Base-by-base conservation (phyloP, 345 rosid genomes). In the Combretum micranthum region DNA sequence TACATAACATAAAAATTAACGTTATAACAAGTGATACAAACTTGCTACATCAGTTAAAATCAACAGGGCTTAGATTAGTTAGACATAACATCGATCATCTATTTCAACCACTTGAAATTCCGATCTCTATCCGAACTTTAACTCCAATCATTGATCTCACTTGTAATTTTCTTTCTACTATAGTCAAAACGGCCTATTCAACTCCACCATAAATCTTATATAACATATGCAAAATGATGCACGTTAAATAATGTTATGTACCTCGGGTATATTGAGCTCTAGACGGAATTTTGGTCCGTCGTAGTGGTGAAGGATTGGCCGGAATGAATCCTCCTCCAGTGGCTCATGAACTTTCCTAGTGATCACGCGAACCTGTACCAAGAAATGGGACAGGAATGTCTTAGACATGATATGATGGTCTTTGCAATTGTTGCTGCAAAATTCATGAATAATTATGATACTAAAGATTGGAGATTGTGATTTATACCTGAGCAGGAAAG, bases 201-300 rank as follows among this genome's bases (percentile, higher is more conserved):
- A 32, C 39, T 32, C 39, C 39, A 4, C 39, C 39, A 4, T 7
- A 7, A 7, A 32, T 32, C 39, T 32, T 32, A 32, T 4, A 7
- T 32, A 11, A 32, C 10, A 32, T 7, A 25, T 25, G 26, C 5
- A 25, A 25, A 25, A 25, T 25, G 26, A 25, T 25, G 2, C 5
- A 5, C 26, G 5, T 25, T 25, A 25, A 25, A 25, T 25, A 25
- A 25, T 5, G 26, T 25, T 25, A 25, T 20, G 12, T 59, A 65
- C 69, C 70, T 66, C 70, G 11, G 70, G 70, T 17, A 66, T 48
- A 25, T 43, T 53, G 48, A 66, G 70, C 53, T 66, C 70, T 13
- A 66, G 70, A 0, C 70, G 70, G 64, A 66, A 66, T 22, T 66
- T 66, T 16, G 70, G 70, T 10, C 70, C 70, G 3, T 66, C 70